Evolutionary conservation across 1,284 basidiomycete genomes (phyloP).

Genomic region (Irpex sp.): DNA sequence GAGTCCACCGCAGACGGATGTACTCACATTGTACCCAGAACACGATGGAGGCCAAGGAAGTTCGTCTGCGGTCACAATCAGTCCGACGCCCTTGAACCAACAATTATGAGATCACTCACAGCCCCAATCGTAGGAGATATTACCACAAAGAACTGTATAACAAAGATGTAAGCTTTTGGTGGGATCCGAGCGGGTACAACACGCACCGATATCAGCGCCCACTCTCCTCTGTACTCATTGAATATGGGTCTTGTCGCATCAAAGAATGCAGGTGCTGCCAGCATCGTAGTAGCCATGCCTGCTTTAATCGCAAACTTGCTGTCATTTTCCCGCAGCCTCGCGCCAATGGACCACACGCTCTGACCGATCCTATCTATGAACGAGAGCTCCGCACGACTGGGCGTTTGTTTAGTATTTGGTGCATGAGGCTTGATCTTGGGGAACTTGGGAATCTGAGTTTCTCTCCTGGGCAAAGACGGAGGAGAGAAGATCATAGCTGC

Average conservation of each 20-base stretch:
- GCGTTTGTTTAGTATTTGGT: slow-evolving; percentile 80
- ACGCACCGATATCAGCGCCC: slow-evolving; percentile 88
- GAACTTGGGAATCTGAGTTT: slow-evolving; percentile 48
- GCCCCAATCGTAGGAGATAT: slow-evolving; percentile 86
- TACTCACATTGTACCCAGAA: slow-evolving; percentile 77
- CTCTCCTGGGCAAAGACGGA: slow-evolving; percentile 28
- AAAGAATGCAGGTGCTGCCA: slow-evolving; percentile 85
- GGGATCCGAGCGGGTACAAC: not conserved
- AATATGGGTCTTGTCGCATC: slow-evolving; percentile 75
- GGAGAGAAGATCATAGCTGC: slow-evolving; percentile 1
- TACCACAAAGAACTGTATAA: slow-evolving; percentile 72
- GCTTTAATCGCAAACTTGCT: slow-evolving; percentile 87
- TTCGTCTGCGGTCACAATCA: slow-evolving; percentile 58
- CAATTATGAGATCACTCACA: slow-evolving; percentile 35
- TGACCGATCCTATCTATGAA: slow-evolving; percentile 59
- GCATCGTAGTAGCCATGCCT: slow-evolving; percentile 73
- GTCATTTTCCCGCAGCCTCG: slow-evolving; percentile 67
- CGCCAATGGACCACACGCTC: slow-evolving; percentile 71
- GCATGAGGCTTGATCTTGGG: slow-evolving; percentile 80
- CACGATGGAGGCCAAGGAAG: slow-evolving; percentile 69
- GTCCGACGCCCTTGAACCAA: slow-evolving; percentile 4
- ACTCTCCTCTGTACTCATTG: slow-evolving; percentile 81
- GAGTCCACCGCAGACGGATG: not conserved
- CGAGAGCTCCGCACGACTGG: slow-evolving; percentile 52
- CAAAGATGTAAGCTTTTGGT: not conserved